Conservation (phyloP, 352 stramenopile species). For the Pythium biforme region DNA sequence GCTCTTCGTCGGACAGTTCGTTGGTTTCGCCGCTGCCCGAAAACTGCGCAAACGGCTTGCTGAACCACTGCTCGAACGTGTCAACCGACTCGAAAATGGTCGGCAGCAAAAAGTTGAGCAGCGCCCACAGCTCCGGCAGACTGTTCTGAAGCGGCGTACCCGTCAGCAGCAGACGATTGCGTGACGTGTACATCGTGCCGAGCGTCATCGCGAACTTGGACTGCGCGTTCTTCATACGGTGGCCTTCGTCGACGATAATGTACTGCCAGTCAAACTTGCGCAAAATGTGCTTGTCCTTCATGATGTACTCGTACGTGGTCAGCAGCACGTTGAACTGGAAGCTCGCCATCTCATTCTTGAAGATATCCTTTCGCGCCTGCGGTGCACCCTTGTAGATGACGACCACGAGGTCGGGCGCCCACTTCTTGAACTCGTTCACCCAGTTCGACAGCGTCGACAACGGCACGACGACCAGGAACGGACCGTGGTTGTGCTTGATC, state of each 20-base stretch:
- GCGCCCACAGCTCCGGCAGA: conserved; percentile 91
- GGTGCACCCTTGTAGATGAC: conserved; percentile 94
- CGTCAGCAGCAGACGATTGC: conserved; percentile 95
- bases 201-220: conserved; percentile 90
- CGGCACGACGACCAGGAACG: conserved; percentile 98
- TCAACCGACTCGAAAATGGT: conserved; percentile 91
- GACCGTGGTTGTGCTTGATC: conserved; percentile 88
- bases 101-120: conserved; percentile 91
- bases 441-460: conserved; percentile 94
- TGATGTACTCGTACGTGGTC: conserved; percentile 95
- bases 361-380: conserved; percentile 79
- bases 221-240: conserved; percentile 92
- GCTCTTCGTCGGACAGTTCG: conserved; percentile 84
- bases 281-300: conserved; percentile 90
- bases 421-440: conserved; percentile 94
- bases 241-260: conserved; percentile 94
- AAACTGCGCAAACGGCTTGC: conserved; percentile 84
- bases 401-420: conserved; percentile 95
- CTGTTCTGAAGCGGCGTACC: conserved; percentile 98
- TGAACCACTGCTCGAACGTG: conserved; percentile 91
- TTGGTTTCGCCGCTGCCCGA: conserved; percentile 75
- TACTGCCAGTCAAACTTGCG: conserved; percentile 91
- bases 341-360: conserved; percentile 78
- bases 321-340: conserved; percentile 92
- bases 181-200: conserved; percentile 76